Evolutionary conservation across 768 basidiomycete genomes (phyloP).

Genomic region (Podaxis carcinomalis): DNA sequence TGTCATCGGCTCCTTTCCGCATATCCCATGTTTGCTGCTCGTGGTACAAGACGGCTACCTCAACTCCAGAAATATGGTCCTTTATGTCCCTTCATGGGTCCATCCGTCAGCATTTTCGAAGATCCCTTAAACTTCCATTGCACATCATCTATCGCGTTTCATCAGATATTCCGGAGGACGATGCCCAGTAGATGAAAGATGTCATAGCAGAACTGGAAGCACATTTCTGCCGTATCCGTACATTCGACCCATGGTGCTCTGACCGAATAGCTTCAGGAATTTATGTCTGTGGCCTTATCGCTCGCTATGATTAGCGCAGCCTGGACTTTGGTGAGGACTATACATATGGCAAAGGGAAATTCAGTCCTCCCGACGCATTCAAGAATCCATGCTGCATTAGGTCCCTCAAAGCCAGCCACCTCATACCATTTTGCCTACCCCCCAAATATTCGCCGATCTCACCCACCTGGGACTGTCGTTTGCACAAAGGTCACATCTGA

Average conservation of each 20-base stretch:
- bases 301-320: neutral
- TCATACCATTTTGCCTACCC: neutral
- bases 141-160: neutral
- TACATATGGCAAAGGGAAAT: neutral
- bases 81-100: conserved; percentile 24
- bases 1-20: neutral
- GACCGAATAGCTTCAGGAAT: neutral
- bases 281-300: neutral
- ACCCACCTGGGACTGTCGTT: conserved; percentile 39
- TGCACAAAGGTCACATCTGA: conserved; percentile 19
- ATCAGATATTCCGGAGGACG: neutral
- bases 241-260: neutral
- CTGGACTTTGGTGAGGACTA: neutral
- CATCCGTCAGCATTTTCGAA: neutral
- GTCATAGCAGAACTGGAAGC: neutral
- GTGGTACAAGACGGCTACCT: neutral
- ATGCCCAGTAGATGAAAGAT: neutral
- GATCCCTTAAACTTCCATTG: neutral
- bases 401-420: neutral
- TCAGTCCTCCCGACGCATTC: neutral
- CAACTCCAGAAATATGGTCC: conserved; percentile 4
- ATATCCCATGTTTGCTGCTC: conserved; percentile 21
- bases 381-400: neutral
- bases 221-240: neutral
- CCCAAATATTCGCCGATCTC: conserved; percentile 27